Conservation (phyloP, 805 yeast species). For the Kodamaea sagamina region DNA sequence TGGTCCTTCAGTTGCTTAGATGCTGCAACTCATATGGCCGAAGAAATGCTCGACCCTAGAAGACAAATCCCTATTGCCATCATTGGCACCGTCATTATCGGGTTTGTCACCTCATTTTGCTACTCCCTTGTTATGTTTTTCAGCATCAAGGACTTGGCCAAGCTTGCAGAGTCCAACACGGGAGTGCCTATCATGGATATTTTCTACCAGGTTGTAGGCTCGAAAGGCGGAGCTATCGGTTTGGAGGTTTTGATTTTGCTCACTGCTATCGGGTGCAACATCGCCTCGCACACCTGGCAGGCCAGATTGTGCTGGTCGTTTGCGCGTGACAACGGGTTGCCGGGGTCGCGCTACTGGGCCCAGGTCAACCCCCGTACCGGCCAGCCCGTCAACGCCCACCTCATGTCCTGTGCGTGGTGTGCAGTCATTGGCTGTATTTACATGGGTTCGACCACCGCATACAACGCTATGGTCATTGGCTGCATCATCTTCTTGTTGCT, state of each 20-base stretch:
- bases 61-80: constrained; percentile 62
- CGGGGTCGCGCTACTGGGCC: constrained; percentile 54
- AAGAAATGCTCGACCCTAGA: constrained; percentile 60
- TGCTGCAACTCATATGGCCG: constrained; percentile 72
- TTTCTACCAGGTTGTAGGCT: constrained; percentile 56
- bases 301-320: constrained; percentile 70
- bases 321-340: constrained; percentile 64
- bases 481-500: constrained; percentile 59
- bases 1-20: constrained; percentile 73
- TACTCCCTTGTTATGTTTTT: constrained; percentile 61
- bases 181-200: constrained; percentile 68
- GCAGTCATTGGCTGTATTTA: constrained; percentile 61
- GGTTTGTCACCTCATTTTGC: constrained; percentile 58
- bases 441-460: constrained; percentile 67
- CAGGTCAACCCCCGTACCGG: constrained; percentile 47
- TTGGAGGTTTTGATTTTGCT: constrained; percentile 50
- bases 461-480: constrained; percentile 62
- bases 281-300: constrained; percentile 68
- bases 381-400: constrained; percentile 61
- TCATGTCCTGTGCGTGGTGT: constrained; percentile 54
- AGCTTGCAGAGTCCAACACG: constrained; percentile 49
- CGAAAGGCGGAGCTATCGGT: constrained; percentile 55
- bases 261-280: constrained; percentile 59
- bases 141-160: constrained; percentile 54
- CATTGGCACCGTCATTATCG: constrained; percentile 63